A percentile compares a stretch with the other conserved stretches of the same genome.
Evolutionary conservation across 371 early-diverging fungal species (phyloP).

Genomic region (Umbelopsis sp.): DNA sequence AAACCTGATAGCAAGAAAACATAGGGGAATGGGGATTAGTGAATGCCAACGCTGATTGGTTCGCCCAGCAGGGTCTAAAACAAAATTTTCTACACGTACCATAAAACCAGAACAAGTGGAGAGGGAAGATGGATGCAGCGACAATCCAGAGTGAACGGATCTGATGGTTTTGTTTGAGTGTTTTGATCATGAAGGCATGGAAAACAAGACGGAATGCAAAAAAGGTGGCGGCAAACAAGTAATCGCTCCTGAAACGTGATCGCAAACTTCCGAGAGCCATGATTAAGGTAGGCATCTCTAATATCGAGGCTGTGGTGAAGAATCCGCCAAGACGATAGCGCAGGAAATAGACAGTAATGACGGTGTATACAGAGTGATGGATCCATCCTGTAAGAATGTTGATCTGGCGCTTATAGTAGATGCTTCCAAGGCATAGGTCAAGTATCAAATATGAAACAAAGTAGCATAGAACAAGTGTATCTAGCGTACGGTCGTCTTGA

Average conservation of each 20-base stretch:
- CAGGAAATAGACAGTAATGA: conserved; percentile 35
- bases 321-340: conserved; percentile 25
- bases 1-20: conserved; percentile 26
- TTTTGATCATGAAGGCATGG: conserved; percentile 41
- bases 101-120: conserved; percentile 54
- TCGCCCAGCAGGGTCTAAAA: conserved; percentile 71
- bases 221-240: conserved; percentile 46
- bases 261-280: conserved; percentile 45
- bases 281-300: conserved; percentile 46
- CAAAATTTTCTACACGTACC: conserved; percentile 36
- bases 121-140: conserved; percentile 35
- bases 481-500: conserved; percentile 7
- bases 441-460: conserved; percentile 48
- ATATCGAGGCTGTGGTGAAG: conserved; percentile 41
- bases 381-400: conserved; percentile 59
- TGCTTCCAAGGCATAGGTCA: conserved; percentile 49
- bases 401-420: conserved; percentile 51
- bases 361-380: conserved; percentile 55
- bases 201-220: conserved; percentile 41
- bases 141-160: conserved; percentile 25
- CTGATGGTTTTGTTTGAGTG: conserved; percentile 23
- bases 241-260: conserved; percentile 35
- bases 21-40: not conserved
- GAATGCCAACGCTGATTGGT: conserved; percentile 29
- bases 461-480: conserved; percentile 22